phyloP scores from a whole-genome alignment of 805 yeast genomes.

The Phaffomyces thermotolerans region DNA sequence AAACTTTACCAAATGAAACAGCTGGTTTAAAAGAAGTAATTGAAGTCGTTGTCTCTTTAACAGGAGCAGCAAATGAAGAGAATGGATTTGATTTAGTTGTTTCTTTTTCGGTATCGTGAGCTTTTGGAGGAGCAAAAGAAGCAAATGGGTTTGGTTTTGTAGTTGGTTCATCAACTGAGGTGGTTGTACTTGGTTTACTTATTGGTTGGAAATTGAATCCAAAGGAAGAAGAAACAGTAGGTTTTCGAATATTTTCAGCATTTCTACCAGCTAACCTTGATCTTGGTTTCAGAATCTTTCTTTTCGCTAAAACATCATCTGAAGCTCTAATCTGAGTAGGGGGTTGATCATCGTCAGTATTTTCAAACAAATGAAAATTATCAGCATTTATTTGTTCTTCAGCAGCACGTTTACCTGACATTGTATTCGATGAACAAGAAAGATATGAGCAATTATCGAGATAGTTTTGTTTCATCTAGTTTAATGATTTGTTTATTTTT shows the following conservation, averaged over 20 bases:
- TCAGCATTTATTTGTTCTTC: slow-evolving; percentile 58
- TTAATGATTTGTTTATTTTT: not conserved
- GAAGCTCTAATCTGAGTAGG: slow-evolving; percentile 42
- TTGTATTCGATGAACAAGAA: slow-evolving; percentile 14
- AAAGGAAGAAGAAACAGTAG: slow-evolving; percentile 5
- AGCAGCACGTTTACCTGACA: slow-evolving; percentile 65
- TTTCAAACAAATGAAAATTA: slow-evolving; percentile 25
- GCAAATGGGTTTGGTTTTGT: slow-evolving; percentile 6
- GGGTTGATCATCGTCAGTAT: slow-evolving; percentile 30
- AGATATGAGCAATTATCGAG: not conserved
- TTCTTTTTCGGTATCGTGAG: not conserved
- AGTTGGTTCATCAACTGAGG: not conserved
- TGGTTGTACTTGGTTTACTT: not conserved
- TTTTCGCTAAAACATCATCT: slow-evolving; percentile 50
- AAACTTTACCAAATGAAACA: slow-evolving; percentile 6
- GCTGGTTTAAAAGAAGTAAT: slow-evolving; percentile 3
- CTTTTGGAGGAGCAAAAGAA: not conserved
- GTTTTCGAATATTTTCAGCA: not conserved
- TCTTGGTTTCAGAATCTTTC: slow-evolving; percentile 62
- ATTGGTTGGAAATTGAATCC: slow-evolving; percentile 7
- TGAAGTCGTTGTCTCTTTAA: not conserved
- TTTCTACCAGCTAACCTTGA: slow-evolving; percentile 27
- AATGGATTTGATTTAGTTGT: slow-evolving; percentile 8
- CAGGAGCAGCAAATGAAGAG: slow-evolving; percentile 5
- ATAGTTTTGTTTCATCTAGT: not conserved